Evolutionary conservation across 495 filamentous ascomycete species (phyloP).

Genomic region (Aspergillus panamensis): DNA sequence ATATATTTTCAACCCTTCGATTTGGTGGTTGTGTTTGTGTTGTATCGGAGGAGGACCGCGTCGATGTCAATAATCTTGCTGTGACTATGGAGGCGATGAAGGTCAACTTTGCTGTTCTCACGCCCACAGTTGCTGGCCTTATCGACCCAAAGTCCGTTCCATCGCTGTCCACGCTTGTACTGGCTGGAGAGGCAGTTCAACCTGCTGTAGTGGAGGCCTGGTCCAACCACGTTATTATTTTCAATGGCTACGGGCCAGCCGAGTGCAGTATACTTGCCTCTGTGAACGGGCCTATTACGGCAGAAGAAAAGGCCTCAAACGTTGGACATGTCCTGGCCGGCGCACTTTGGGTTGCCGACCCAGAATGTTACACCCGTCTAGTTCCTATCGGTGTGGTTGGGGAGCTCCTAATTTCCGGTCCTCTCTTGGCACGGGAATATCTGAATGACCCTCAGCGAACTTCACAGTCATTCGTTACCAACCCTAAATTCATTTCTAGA

Average conservation of each 20-base stretch:
- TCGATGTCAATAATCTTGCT: constrained; percentile 7
- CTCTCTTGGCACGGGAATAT: constrained; percentile 68
- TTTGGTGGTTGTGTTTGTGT: constrained; percentile 20
- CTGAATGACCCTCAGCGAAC: constrained; percentile 58
- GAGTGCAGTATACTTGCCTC: constrained; percentile 14
- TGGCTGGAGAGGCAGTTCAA: constrained; percentile 18
- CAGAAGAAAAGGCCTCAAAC: constrained; percentile 5
- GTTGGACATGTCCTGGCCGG: constrained; percentile 6
- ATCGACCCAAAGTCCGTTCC: constrained; percentile 8
- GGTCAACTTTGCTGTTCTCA: constrained; percentile 14
- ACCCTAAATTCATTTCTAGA: constrained; percentile 53
- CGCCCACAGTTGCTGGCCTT: constrained; percentile 10
- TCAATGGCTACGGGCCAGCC: constrained; percentile 19
- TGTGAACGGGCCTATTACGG: constrained; percentile 3
- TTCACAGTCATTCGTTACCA: constrained; percentile 15
- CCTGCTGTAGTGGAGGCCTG: constrained; percentile 10
- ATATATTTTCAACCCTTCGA: constrained; percentile 14
- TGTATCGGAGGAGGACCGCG: constrained; percentile 14
- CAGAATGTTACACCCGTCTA: constrained; percentile 52
- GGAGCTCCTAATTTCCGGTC: constrained; percentile 71
- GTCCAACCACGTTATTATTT: constrained; percentile 6
- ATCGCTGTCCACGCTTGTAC: constrained; percentile 10
- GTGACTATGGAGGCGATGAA: constrained; percentile 3
- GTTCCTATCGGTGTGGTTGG: constrained; percentile 59
- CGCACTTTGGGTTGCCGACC: constrained; percentile 55